Base-by-base conservation (phyloP, 768 basidiomycete genomes). In the Termitomyces heimii region DNA sequence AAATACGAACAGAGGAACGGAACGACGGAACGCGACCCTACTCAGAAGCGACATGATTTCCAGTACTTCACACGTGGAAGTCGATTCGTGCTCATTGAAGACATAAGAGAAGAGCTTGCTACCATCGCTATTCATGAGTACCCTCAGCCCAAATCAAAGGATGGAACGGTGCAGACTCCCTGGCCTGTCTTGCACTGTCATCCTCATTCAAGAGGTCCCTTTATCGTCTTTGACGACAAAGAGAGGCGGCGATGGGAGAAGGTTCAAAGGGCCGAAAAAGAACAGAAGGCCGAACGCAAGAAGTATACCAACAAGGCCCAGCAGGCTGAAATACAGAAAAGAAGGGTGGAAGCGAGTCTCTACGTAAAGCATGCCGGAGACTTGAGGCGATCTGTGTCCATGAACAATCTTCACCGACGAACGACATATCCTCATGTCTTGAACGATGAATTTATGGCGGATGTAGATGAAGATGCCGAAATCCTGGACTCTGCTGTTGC, bases 41-140 rank as follows among this genome's bases (percentile, higher is more conserved):
- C 82, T 20, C 90, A 94, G 60, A 91, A 83, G 60, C 84, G 94
- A 50, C 86, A 89, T 61, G 94, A 95, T 70, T 92, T 84, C 66
- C 83, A 81, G 56, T 99, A 98, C 69, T 98, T 98, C 70, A 72
- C 82, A 18, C 82, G 84, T 42, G 78, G 79, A 42, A 83, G 80
- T 52, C 86, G 81, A 66, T 98, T 93, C 68, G 79, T 98, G 45
- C 80, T 98, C 44, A 82, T 98, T n/a, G 95, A 98, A 69, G 96
- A 98, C 65, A 80, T 93, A 56, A 82, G 80, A 4, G 84, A 87
- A 54, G 87, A 93, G 63, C 76, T 94, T 40, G 87, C 93, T 14
- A 92, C 97, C 2, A 82, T 98, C 60, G 84, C 89, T 53, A 81
- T 83, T 18, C 84, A 91, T 57, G 94, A 98, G 68, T 98, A 96